phyloP scores from a whole-genome alignment of 2,329 filamentous ascomycete species.

The Byssochlamys sp. region DNA sequence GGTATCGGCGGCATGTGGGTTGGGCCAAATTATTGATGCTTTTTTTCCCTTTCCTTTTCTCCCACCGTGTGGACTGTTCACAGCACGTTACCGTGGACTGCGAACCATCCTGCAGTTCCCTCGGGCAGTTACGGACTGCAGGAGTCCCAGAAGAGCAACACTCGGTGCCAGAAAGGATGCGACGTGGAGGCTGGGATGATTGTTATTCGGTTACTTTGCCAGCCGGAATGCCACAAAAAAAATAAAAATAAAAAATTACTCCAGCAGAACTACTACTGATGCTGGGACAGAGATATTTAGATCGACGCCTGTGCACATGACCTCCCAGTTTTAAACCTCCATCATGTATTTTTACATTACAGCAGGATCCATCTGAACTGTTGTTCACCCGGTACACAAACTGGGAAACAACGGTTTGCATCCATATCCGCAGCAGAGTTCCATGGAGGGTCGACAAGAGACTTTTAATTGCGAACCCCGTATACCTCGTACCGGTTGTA shows the following conservation, averaged over 20 bases:
- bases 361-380: neutral
- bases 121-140: neutral
- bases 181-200: neutral
- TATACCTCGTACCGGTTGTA: too few species aligned
- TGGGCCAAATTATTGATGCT: neutral
- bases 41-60: neutral
- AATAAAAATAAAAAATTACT: neutral
- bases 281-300: neutral
- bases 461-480: too few species aligned
- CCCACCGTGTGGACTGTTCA: neutral
- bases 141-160: neutral
- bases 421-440: too few species aligned
- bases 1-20: neutral
- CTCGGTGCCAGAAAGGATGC: neutral
- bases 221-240: neutral
- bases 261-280: neutral
- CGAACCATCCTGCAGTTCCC: neutral
- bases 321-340: neutral
- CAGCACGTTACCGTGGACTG: neutral
- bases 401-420: too few species aligned
- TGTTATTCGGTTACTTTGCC: neutral
- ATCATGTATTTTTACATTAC: neutral
- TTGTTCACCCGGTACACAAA: neutral
- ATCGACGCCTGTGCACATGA: neutral
- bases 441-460: too few species aligned